A percentile compares a stretch with the other conserved stretches of the same genome.
phyloP scores from a whole-genome alignment of 2,329 filamentous ascomycete species.

The Chalaropsis ovoidea region DNA sequence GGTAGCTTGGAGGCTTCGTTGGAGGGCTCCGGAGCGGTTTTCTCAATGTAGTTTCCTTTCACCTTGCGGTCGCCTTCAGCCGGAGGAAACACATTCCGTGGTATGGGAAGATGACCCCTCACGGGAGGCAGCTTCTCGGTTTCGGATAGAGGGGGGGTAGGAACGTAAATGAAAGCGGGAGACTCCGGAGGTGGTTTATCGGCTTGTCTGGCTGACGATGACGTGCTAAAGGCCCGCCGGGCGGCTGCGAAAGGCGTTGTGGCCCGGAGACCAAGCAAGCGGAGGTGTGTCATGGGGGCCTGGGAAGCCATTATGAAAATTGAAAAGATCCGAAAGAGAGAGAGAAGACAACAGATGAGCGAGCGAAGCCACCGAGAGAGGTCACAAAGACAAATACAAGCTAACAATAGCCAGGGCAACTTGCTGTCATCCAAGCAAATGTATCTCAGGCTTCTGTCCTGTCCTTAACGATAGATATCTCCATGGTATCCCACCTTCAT shows the following conservation, averaged over 20 bases:
- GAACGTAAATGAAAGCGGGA: conserved; percentile 75
- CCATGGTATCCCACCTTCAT: not conserved
- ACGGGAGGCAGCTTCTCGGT: conserved; percentile 37
- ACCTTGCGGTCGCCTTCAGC: conserved; percentile 50
- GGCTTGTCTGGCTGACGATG: conserved; percentile 29
- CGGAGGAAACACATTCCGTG: conserved; percentile 65
- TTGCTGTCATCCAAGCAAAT: not conserved
- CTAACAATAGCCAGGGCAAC: not conserved
- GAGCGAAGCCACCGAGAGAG: not conserved
- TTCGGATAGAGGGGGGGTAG: conserved; percentile 61
- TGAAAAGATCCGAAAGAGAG: not conserved
- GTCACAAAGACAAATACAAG: not conserved
- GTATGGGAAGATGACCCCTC: conserved; percentile 74
- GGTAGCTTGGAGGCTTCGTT: conserved; percentile 33
- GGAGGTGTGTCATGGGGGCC: conserved; percentile 2
- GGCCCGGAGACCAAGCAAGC: not conserved
- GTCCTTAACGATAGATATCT: conserved; percentile 8
- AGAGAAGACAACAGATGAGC: not conserved
- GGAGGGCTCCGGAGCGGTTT: conserved; percentile 48
- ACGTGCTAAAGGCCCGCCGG: conserved; percentile 7
- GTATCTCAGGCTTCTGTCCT: not conserved
- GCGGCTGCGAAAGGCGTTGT: not conserved
- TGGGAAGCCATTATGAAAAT: conserved; percentile 15
- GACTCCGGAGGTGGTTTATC: conserved; percentile 62
- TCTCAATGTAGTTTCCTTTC: conserved; percentile 48